phyloP scores from a whole-genome alignment of 768 basidiomycete genomes.

The Rhodotorula graminis region DNA sequence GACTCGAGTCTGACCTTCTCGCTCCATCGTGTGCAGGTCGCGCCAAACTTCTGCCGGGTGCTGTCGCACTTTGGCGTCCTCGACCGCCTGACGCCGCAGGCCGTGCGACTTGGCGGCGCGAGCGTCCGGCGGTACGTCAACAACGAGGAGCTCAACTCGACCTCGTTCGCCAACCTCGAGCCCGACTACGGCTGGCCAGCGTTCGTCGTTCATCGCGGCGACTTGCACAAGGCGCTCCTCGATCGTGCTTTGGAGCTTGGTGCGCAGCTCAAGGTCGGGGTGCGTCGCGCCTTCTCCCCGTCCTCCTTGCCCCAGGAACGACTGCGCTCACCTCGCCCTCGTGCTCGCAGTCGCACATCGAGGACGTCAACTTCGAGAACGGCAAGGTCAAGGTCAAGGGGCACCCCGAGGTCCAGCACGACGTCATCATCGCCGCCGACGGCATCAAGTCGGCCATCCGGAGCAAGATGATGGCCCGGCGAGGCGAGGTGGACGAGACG shows the following conservation, averaged over 20 bases:
- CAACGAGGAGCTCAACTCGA: slow-evolving; percentile 46
- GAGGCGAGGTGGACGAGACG: slow-evolving; percentile 45
- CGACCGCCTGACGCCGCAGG: slow-evolving; percentile 43
- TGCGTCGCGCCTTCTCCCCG: not conserved
- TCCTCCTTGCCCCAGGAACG: not conserved
- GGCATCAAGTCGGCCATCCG: slow-evolving; percentile 49
- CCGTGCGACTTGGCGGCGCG: slow-evolving; percentile 44
- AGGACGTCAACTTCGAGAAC: slow-evolving; percentile 44
- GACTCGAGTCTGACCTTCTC: not conserved
- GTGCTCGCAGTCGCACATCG: slow-evolving; percentile 26
- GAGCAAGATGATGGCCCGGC: slow-evolving; percentile 45
- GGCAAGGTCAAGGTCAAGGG: slow-evolving; percentile 37
- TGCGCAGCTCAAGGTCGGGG: slow-evolving; percentile 39
- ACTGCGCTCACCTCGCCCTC: slow-evolving; percentile 2
- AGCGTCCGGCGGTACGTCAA: slow-evolving; percentile 44
- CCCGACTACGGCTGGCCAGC: slow-evolving; percentile 47
- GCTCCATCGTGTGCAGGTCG: too few species aligned
- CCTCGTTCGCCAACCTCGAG: slow-evolving; percentile 45
- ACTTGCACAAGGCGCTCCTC: slow-evolving; percentile 45
- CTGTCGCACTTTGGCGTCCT: slow-evolving; percentile 46
- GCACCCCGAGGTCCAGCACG: slow-evolving; percentile 44
- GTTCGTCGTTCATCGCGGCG: slow-evolving; percentile 47
- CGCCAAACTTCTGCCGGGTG: slow-evolving; percentile 48
- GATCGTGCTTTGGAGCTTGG: slow-evolving; percentile 40
- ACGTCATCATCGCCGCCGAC: slow-evolving; percentile 49